Percentiles rank a stretch among this genome's conserved stretches.
Evolutionary conservation across 768 basidiomycete genomes (phyloP).

Genomic region (Amanita fuliginea): DNA sequence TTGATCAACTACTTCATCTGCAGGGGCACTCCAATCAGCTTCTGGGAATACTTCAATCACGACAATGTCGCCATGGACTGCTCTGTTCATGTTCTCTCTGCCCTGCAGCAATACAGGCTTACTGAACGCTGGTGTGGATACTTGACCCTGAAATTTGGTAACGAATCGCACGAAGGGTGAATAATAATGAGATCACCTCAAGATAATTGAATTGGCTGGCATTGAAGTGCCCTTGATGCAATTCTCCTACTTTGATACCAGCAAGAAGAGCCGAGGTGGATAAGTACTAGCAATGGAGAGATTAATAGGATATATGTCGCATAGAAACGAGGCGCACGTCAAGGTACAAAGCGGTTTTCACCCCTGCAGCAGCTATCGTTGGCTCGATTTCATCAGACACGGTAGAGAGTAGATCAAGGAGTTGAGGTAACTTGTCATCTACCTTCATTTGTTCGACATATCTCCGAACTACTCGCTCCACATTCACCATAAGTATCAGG

Average conservation of each 20-base stretch:
- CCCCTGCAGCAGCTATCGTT: slow-evolving; percentile 33
- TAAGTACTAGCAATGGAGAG: slow-evolving; percentile 51
- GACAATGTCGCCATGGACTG: slow-evolving; percentile 89
- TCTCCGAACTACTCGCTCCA: slow-evolving; percentile 40
- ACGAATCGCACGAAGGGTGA: not conserved
- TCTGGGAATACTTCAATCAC: slow-evolving; percentile 82
- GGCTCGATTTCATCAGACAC: slow-evolving; percentile 56
- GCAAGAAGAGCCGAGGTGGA: slow-evolving; percentile 60
- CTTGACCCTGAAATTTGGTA: slow-evolving; percentile 49
- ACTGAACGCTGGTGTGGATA: slow-evolving; percentile 58
- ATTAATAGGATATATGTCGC: not conserved
- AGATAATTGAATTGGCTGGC: slow-evolving; percentile 94
- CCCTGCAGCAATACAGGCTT: slow-evolving; percentile 82
- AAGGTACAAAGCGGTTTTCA: slow-evolving; percentile 43
- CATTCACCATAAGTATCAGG: not conserved
- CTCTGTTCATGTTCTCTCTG: slow-evolving; percentile 90
- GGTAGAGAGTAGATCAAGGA: slow-evolving; percentile 77
- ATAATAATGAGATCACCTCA: slow-evolving; percentile 42
- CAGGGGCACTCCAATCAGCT: slow-evolving; percentile 85
- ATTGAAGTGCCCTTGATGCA: slow-evolving; percentile 91
- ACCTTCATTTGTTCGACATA: slow-evolving; percentile 73
- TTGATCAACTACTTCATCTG: slow-evolving; percentile 89
- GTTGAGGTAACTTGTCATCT: slow-evolving; percentile 27
- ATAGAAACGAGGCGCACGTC: slow-evolving; percentile 38
- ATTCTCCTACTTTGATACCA: slow-evolving; percentile 73